A percentile compares a stretch with the other conserved stretches of the same genome.
Conservation (phyloP, 805 yeast genomes). For the Sugiyamaella valdiviana region DNA sequence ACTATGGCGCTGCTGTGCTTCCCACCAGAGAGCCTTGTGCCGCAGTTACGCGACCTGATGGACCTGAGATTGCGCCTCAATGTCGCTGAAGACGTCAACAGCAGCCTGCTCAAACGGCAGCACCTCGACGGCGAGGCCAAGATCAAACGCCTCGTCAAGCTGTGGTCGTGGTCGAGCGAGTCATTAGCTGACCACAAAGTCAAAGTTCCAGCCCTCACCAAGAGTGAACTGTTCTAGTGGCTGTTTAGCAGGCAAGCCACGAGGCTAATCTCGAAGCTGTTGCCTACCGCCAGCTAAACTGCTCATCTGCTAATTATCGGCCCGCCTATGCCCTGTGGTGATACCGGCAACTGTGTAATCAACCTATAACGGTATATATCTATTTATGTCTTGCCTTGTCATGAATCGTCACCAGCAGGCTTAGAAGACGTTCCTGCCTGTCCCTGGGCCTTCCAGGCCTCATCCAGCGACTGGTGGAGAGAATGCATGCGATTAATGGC, state of each 20-base stretch:
- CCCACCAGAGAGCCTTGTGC: slow-evolving; percentile 32
- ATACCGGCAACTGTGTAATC: background rate
- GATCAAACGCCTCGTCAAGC: slow-evolving; percentile 49
- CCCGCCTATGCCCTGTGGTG: too few relatives aligned
- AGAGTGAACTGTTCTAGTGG: slow-evolving; percentile 17
- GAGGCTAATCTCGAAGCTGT: too few relatives aligned
- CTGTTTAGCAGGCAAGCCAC: too few relatives aligned
- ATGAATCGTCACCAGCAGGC: too few relatives aligned
- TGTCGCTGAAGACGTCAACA: slow-evolving; percentile 66
- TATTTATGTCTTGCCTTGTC: too few relatives aligned
- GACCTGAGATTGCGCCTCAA: slow-evolving; percentile 55
- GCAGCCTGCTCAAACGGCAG: slow-evolving; percentile 46
- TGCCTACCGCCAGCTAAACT: too few relatives aligned
- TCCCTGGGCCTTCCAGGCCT: slow-evolving; percentile 6
- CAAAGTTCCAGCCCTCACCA: slow-evolving; percentile 33
- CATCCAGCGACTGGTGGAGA: slow-evolving; percentile 28
- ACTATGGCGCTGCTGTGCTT: slow-evolving; percentile 74
- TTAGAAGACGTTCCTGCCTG: too few relatives aligned
- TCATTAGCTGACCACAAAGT: slow-evolving; percentile 35
- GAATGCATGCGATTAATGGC: slow-evolving; percentile 31
- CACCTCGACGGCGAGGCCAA: slow-evolving; percentile 32
- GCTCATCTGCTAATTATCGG: too few relatives aligned
- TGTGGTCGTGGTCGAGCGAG: slow-evolving; percentile 63
- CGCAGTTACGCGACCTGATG: slow-evolving; percentile 48
- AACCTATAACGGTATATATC: background rate